These are phyloP conservation scores for Monilinia fructicola DNA, from an alignment of 2,329 filamentous ascomycete species.

Conservation along the genomic window DNA sequence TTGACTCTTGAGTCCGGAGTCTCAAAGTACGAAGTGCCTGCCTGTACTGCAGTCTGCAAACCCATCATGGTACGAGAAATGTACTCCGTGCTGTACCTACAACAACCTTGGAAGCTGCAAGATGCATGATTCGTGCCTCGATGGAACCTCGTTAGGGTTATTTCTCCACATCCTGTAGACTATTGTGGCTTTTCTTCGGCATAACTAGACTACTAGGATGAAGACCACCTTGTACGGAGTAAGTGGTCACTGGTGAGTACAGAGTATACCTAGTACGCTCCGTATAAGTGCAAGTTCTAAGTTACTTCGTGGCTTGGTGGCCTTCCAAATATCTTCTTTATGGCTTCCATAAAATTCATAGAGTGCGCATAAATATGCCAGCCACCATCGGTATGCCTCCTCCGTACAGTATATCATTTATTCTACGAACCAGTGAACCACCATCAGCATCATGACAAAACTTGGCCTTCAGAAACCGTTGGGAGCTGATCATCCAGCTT, in stretches of 20 bases:
- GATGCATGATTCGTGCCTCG: constrained; percentile 6
- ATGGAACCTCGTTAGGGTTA: not conserved
- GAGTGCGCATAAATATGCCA: constrained; percentile 3
- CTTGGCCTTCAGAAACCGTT: constrained; percentile 3
- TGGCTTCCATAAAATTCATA: constrained; percentile 12
- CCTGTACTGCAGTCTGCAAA: not conserved
- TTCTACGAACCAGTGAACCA: not conserved
- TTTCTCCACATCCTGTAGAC: constrained; percentile 15
- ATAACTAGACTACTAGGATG: not conserved
- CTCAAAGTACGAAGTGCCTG: too few species aligned
- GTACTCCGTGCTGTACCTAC: too few species aligned
- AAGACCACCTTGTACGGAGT: not conserved
- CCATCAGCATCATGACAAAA: not conserved
- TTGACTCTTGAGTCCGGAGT: too few species aligned
- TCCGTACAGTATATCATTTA: not conserved
- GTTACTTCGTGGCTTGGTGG: too few species aligned
- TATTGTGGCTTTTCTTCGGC: constrained; percentile 17
- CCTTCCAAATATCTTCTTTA: constrained; percentile 12
- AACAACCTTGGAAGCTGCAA: not conserved
- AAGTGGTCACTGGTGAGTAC: too few species aligned
- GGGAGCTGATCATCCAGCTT: constrained; percentile 10
- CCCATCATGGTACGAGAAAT: constrained; percentile 13
- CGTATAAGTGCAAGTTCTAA: too few species aligned
- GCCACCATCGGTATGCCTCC: not conserved
- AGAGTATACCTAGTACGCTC: not conserved